Base-by-base conservation (phyloP, 345 rosid species). In the Melaleuca alternifolia region DNA sequence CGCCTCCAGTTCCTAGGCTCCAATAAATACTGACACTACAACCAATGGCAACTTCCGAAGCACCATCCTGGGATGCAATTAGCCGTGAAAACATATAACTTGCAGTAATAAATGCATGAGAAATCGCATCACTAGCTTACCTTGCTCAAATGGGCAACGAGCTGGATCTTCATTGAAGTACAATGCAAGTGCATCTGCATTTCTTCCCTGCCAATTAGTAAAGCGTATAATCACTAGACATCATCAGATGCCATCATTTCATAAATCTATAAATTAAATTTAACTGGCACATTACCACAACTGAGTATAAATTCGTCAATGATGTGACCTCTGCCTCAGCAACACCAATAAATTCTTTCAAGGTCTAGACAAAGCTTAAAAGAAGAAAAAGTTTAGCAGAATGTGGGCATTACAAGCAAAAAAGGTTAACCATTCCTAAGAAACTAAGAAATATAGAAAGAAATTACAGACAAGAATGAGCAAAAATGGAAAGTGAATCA, bases 121-220 rank as follows among this genome's bases (percentile, higher is more conserved):
- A 24, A 52, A 83, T 61, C 14, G 87, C 82, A 88, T 71, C 62
- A 30, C 23, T 37, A 76, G 54, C 88, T 83, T 92, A 95, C 99
- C 99, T 96, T 98, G 99, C 90, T 98, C 99, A 93, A 96, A 96
- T 5, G 98, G 99, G 89, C 94, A 96, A 44, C 96, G 95, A 37
- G 94, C 95, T 24, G 99, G 99, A 93, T 98, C 99, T 94, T 98
- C 99, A 12, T 96, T 96, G 88, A 98, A 98, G 86, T 98, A 98
- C 84, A 92, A 90, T 26, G 95, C 99, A 89, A 98, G 99, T 86
- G 96, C 97, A 94, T 98, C 98, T 65, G 99, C 99, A 91, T 96
- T 96, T 88, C 95, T 94, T 86, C 99, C 99, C 99, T 98, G 95
- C 87, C 86, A 90, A 91, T 85, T 86, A 75, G 56, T 83, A 53